Evolutionary conservation across 2,329 filamentous ascomycete species (phyloP), one percentile per base, ranked within the genome.

Genomic region (Aspergillus nomiae): DNA sequence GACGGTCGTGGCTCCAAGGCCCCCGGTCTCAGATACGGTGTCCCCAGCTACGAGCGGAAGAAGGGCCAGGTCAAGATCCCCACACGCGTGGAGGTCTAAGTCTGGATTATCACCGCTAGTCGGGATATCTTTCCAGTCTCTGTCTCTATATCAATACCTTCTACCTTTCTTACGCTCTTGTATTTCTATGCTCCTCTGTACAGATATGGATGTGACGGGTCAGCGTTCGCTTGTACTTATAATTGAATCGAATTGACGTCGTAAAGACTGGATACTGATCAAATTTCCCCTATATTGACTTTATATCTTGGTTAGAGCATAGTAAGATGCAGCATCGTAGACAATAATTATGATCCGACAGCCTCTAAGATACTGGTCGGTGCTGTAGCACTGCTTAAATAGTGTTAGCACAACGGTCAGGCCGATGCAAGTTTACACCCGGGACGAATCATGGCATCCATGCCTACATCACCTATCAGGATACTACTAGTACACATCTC

Each of bases 51-150:
- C 70, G 87, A 89, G 65, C 79, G 87, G 64, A 89, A 89, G 82
- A 85, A 84, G 76, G 87, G 87, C 28, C 78, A 82, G 65, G 79
- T 88, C 69, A 89, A 89, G 81, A 88, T 89, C 65, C 87, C 87
- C 14, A 87, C 83, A 26, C 82, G 80, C 66, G 86, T 89, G 55
- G 83, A 85, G 67, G 80, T 80, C 51, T 82, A 76, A 70, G 12
- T 55, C 4, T 11, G 55, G 48, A 59, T 66, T 53, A 38, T 19
- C 51, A 16, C 51, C 26, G 19, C 14, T 53, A 9, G 50, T 24
- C 3, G 11, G 51, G n/a, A 36, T 38, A 5, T 26, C 21, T 14
- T 50, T 53, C 59, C 43, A 59, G 41, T 34, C n/a, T 78, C 90
- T 89, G 0, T 87, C 86, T 74, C 91, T 89, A 87, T 88, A 91